Percentiles rank a stretch among this genome's conserved stretches.
These are phyloP conservation scores for Euryodendron excelsum DNA, from an alignment of 148 eudicot species.

Conservation along the genomic window DNA sequence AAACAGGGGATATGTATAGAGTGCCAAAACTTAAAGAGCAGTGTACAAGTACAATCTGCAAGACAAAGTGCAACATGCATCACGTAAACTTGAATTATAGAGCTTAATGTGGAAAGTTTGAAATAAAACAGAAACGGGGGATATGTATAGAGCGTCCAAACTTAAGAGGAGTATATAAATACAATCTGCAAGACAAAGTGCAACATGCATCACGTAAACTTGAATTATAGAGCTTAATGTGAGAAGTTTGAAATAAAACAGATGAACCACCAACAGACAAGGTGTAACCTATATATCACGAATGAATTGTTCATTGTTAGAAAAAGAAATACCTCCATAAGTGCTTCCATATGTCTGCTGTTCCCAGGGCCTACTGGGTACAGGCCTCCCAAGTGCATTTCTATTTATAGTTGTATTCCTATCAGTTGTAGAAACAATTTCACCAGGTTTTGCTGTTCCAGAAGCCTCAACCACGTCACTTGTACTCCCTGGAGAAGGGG, in stretches of 20 bases:
- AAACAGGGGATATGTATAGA: not conserved
- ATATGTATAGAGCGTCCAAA: not conserved
- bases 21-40: not conserved
- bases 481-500: conserved; percentile 82
- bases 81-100: not conserved
- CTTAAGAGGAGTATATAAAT: too few relatives aligned
- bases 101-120: not conserved
- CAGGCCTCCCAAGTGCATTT: conserved; percentile 71
- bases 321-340: conserved; percentile 55
- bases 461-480: conserved; percentile 94
- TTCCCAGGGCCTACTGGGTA: conserved; percentile 96
- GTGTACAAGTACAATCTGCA: not conserved
- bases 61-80: not conserved
- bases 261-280: not conserved
- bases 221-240: not conserved
- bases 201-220: not conserved
- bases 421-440: conserved; percentile 65
- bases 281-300: too few relatives aligned
- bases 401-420: conserved; percentile 44
- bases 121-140: not conserved
- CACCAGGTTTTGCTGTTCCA: conserved; percentile 94
- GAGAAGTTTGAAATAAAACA: not conserved
- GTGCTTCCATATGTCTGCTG: conserved; percentile 50
- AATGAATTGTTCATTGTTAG: not conserved
- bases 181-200: not conserved